phyloP scores from a whole-genome alignment of 768 basidiomycete species.

The Scleroderma citrinum region DNA sequence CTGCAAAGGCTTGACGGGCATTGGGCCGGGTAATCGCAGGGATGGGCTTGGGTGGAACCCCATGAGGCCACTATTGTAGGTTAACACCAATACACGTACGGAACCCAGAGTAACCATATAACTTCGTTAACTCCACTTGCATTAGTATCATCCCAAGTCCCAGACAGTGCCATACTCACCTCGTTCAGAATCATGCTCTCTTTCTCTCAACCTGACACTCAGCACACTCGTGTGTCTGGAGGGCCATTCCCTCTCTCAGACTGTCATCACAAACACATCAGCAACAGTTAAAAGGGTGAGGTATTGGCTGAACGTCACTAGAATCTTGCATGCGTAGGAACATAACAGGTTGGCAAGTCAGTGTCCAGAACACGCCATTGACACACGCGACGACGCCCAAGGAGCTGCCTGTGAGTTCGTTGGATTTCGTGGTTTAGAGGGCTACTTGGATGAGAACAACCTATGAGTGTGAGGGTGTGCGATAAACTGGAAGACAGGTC shows the following conservation, averaged over 20 bases:
- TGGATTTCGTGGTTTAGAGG: constrained; percentile 71
- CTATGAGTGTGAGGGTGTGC: constrained; percentile 22
- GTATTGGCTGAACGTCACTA: constrained; percentile 80
- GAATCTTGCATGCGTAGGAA: constrained; percentile 84
- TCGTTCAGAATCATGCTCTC: constrained; percentile 75
- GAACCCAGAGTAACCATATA: constrained; percentile 83
- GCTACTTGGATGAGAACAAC: constrained; percentile 86
- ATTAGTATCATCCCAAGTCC: constrained; percentile 1
- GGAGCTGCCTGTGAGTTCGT: constrained; percentile 68
- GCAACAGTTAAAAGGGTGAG: constrained; percentile 75
- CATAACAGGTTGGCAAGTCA: constrained; percentile 84
- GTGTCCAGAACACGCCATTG: constrained; percentile 75
- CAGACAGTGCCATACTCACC: constrained; percentile 32
- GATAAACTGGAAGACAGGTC: neutral
- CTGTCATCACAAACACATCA: constrained; percentile 81
- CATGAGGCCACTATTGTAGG: constrained; percentile 56
- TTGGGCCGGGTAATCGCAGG: constrained; percentile 40
- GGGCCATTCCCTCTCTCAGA: constrained; percentile 84
- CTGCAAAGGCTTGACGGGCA: constrained; percentile 74
- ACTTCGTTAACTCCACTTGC: constrained; percentile 67
- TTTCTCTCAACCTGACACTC: constrained; percentile 72
- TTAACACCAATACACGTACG: constrained; percentile 82
- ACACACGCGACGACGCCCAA: constrained; percentile 70
- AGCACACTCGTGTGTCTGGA: constrained; percentile 75
- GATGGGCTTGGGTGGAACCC: constrained; percentile 37